A percentile compares a stretch with the other conserved stretches of the same genome.
Evolutionary conservation across 768 basidiomycete species (phyloP).

Genomic region (Roridomyces roridus): DNA sequence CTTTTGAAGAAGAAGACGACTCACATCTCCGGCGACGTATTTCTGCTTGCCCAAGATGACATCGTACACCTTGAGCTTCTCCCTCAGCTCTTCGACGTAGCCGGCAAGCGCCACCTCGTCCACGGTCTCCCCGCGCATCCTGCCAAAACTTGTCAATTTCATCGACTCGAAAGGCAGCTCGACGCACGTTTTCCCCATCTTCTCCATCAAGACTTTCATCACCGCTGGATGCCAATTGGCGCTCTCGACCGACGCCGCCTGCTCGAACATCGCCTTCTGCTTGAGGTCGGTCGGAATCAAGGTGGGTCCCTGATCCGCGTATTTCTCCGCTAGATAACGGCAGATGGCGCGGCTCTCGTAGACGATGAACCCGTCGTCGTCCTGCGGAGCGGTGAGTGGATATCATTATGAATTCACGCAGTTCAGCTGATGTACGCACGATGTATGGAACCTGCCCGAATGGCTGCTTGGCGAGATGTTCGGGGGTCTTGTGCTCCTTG

Average conservation of each 20-base stretch:
- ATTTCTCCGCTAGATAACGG: constrained; percentile 51
- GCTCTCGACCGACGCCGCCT: constrained; percentile 13
- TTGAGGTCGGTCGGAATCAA: constrained; percentile 40
- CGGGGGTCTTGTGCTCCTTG: constrained; percentile 48
- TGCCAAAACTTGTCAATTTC: not conserved
- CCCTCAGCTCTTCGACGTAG: constrained; percentile 33
- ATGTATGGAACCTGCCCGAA: constrained; percentile 45
- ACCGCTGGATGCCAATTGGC: constrained; percentile 1
- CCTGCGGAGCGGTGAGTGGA: constrained; percentile 14
- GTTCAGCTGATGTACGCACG: constrained; percentile 30
- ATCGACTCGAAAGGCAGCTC: not conserved
- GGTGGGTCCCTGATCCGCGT: constrained; percentile 41
- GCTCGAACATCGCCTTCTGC: constrained; percentile 33
- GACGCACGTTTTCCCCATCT: constrained; percentile 1
- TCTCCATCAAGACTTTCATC: not conserved
- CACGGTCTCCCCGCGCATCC: constrained; percentile 22
- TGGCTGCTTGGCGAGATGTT: constrained; percentile 49
- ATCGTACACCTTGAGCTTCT: constrained; percentile 57
- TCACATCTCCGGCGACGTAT: constrained; percentile 62
- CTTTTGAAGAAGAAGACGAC: constrained; percentile 23
- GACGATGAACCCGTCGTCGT: constrained; percentile 56
- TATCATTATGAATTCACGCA: not conserved
- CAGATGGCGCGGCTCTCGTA: constrained; percentile 55
- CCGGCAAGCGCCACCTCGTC: constrained; percentile 33
- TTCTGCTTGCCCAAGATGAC: constrained; percentile 56